Conservation (phyloP, 2,329 filamentous ascomycete genomes). For the Macrophomina phaseolina region DNA sequence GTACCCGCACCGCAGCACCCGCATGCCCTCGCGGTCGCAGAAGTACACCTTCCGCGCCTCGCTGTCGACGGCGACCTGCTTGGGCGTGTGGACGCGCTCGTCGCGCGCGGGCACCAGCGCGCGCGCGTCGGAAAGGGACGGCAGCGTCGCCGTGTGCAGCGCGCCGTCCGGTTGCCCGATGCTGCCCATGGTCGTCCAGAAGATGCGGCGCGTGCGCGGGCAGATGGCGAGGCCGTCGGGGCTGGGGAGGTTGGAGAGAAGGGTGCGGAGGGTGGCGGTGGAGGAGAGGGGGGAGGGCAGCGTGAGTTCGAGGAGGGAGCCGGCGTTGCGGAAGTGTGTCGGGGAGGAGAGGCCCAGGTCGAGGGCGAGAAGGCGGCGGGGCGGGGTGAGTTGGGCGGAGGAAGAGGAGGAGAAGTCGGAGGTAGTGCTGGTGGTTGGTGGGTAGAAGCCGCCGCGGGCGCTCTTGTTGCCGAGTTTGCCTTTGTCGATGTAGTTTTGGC, state of each 20-base stretch:
- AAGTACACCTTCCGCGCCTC: conserved; percentile 45
- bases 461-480: conserved; percentile 56
- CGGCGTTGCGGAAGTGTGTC: neutral
- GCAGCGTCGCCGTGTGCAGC: conserved; percentile 50
- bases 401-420: neutral
- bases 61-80: conserved; percentile 46
- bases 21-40: conserved; percentile 51
- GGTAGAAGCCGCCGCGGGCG: conserved; percentile 44
- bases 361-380: conserved; percentile 8
- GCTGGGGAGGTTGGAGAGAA: conserved; percentile 15
- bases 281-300: neutral
- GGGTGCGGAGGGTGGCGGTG: neutral
- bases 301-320: neutral
- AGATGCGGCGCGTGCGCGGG: conserved; percentile 33
- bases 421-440: neutral
- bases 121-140: conserved; percentile 53
- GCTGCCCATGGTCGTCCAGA: conserved; percentile 38
- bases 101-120: conserved; percentile 49
- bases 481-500: conserved; percentile 53
- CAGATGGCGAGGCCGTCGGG: conserved; percentile 43
- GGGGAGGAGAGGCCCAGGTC: conserved; percentile 10
- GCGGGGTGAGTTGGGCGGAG: neutral
- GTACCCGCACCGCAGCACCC: conserved; percentile 40
- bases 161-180: conserved; percentile 46
- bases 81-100: conserved; percentile 57